phyloP scores from a whole-genome alignment of 495 filamentous ascomycete genomes.

The Immersiella caudata region DNA sequence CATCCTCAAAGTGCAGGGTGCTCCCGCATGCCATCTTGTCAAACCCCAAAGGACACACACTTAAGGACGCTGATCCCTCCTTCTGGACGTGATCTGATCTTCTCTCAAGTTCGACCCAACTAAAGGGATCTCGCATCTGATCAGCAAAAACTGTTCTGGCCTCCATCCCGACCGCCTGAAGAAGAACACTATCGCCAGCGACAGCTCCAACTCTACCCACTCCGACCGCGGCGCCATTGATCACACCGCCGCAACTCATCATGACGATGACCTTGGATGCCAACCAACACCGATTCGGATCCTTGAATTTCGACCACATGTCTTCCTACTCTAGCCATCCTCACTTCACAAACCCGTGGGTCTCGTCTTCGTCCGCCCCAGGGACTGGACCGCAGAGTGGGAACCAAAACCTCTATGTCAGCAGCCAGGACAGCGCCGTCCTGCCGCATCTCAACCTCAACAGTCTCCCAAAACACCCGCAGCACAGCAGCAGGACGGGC shows the following conservation, averaged over 20 bases:
- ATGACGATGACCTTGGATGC: constrained; percentile 88
- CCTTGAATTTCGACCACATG: constrained; percentile 76
- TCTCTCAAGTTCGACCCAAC: constrained; percentile 36
- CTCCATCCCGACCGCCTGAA: constrained; percentile 22
- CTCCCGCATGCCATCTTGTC: constrained; percentile 43
- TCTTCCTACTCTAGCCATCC: constrained; percentile 64
- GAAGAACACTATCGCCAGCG: not conserved
- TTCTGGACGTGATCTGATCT: constrained; percentile 50
- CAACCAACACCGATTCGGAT: constrained; percentile 80
- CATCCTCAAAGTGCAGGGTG: constrained; percentile 30
- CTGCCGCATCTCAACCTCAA: constrained; percentile 50
- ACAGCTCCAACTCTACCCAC: constrained; percentile 1
- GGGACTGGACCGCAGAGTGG: constrained; percentile 36
- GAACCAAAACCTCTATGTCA: constrained; percentile 59
- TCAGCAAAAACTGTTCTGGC: constrained; percentile 45
- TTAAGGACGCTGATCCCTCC: constrained; percentile 81
- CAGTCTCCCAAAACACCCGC: constrained; percentile 44
- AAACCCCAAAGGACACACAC: constrained; percentile 61
- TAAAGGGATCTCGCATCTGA: constrained; percentile 55
- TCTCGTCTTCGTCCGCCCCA: constrained; percentile 45
- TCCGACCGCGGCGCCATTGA: not conserved
- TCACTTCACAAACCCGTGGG: constrained; percentile 95
- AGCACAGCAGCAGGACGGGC: constrained; percentile 29
- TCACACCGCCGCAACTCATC: constrained; percentile 33
- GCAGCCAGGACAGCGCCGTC: constrained; percentile 36